Base-by-base conservation (phyloP, 441 rosid species). In the Corymbia citriodora region DNA sequence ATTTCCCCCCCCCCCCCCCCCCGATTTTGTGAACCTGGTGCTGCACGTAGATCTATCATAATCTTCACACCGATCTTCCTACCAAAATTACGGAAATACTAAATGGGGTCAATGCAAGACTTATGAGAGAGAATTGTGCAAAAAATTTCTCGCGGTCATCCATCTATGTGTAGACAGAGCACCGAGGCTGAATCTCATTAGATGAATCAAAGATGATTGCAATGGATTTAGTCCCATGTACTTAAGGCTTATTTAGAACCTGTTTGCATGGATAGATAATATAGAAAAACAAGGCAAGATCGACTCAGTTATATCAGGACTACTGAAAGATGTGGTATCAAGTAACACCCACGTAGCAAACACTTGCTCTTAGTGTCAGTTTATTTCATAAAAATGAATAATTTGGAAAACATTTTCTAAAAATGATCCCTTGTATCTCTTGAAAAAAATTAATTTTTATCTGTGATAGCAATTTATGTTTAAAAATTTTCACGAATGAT, bases 41-140 rank as follows among this genome's bases (percentile, higher is more conserved):
- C n/a, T 29, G 65, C 65, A 13, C 4, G n/a, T 59, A 59, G n/a
- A 59, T 59, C 96, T 31, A 95, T 89, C 59, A 94, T 88, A 53
- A 95, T 91, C 82, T 92, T 92, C 92, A 95, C 9, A 27, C 91
- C 81, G 53, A 94, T 93, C 49, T 93, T 94, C 92, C 95, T 94
- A 93, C 57, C 63, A 87, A 27, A 11, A 63, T 7, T 19, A 70
- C 8, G 87, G 45, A 87, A 27, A 61, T 61, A 27, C 27, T 27
- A 61, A 12, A n/a, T 5, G 31, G 12, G n/a, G 68, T 27, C n/a
- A 27, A 2, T 27, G 68, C 31, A 61, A 57, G 63, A 57, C 63
- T 57, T 61, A 61, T 12, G 31, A 27, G 31, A 61, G n/a, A 61
- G 31, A 27, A 61, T 61, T 61, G n/a, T 25, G n/a, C n/a, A 11